phyloP scores from a whole-genome alignment of 2,329 filamentous ascomycete genomes.

The Onygena corvina region DNA sequence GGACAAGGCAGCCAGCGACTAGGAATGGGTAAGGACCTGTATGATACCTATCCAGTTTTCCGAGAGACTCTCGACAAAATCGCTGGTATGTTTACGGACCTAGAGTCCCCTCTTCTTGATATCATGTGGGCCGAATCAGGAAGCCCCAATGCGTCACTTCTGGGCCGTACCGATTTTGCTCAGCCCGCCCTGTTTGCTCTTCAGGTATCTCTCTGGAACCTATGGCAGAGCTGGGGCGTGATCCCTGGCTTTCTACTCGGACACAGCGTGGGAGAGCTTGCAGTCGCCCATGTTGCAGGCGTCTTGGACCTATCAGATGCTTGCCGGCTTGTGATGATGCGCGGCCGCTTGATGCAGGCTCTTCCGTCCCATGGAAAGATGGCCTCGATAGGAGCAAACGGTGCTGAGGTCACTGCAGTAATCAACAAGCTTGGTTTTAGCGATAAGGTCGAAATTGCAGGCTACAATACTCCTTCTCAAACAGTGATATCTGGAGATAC shows the following conservation, averaged over 20 bases:
- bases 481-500: neutral
- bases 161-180: conserved; percentile 19
- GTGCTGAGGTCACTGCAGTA: neutral
- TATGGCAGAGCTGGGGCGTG: conserved; percentile 25
- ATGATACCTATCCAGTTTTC: conserved; percentile 55
- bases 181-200: conserved; percentile 33
- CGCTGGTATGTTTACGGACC: conserved; percentile 13
- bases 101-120: conserved; percentile 21
- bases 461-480: conserved; percentile 3
- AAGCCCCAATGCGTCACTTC: conserved; percentile 28
- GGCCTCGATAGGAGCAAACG: conserved; percentile 1
- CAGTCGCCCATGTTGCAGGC: conserved; percentile 27
- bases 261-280: conserved; percentile 32
- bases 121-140: conserved; percentile 19
- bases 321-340: neutral
- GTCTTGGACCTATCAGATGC: conserved; percentile 26
- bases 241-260: conserved; percentile 20
- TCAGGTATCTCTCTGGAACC: conserved; percentile 32
- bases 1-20: conserved; percentile 33
- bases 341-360: conserved; percentile 1
- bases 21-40: conserved; percentile 37
- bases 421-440: neutral
- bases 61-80: conserved; percentile 39
- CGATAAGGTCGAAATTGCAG: conserved; percentile 1
- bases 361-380: neutral